Evolutionary conservation across 345 rosid species (phyloP).

Genomic region (Viola odorata): DNA sequence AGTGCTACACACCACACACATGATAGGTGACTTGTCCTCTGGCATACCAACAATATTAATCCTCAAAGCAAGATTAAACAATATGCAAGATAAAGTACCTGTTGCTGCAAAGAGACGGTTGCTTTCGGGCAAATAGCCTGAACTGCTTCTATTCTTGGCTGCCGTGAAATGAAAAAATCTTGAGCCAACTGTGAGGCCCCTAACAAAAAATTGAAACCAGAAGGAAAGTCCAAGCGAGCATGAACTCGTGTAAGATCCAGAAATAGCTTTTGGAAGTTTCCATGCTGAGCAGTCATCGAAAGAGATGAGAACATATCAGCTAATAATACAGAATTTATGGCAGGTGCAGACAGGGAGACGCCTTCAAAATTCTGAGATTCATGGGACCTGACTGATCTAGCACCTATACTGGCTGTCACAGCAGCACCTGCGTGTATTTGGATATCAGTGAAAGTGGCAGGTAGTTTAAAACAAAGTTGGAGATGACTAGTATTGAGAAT

Average conservation of each 20-base stretch:
- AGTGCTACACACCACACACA: too few species aligned
- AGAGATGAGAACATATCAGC: constrained; percentile 73
- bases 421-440: constrained; percentile 48
- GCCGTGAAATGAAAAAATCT: constrained; percentile 55
- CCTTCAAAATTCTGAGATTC: constrained; percentile 34
- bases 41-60: too few species aligned
- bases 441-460: background rate
- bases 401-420: constrained; percentile 55
- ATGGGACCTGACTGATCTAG: constrained; percentile 43
- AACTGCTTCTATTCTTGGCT: constrained; percentile 48
- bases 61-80: too few species aligned
- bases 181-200: constrained; percentile 55
- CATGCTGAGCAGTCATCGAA: constrained; percentile 75
- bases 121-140: constrained; percentile 59
- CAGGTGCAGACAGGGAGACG: constrained; percentile 40
- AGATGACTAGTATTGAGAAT: too few species aligned
- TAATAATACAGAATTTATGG: constrained; percentile 48
- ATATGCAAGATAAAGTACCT: constrained; percentile 38
- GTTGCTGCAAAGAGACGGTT: constrained; percentile 79
- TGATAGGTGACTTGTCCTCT: too few species aligned
- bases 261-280: constrained; percentile 69
- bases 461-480: background rate
- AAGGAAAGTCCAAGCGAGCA: constrained; percentile 65
- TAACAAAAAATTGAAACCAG: constrained; percentile 61
- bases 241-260: constrained; percentile 76